phyloP scores from a whole-genome alignment of 1,139 yeast species.

The Diutina neorugosa region DNA sequence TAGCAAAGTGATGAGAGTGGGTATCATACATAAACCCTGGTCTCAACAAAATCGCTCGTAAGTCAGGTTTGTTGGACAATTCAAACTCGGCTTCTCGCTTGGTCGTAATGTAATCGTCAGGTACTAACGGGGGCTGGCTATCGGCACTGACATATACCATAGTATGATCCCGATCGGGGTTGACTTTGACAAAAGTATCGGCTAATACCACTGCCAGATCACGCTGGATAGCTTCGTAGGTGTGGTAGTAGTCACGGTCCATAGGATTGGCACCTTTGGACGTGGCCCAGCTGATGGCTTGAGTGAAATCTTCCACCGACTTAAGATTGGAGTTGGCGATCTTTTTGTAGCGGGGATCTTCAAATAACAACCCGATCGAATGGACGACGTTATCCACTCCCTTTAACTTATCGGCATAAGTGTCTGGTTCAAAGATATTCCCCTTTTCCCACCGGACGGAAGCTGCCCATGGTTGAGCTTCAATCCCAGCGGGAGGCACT shows the following conservation, averaged over 20 bases:
- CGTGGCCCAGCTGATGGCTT: conserved; percentile 8
- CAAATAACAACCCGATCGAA: conserved; percentile 64
- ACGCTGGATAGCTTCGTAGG: conserved; percentile 55
- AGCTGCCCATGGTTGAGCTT: conserved; percentile 32
- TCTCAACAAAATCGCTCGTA: conserved; percentile 54
- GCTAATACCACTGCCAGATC: conserved; percentile 62
- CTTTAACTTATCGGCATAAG: conserved; percentile 36
- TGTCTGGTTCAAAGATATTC: conserved; percentile 51
- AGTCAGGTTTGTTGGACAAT: conserved; percentile 26
- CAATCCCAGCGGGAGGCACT: conserved; percentile 28
- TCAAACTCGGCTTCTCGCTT: conserved; percentile 69
- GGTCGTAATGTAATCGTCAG: conserved; percentile 57
- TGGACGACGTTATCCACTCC: conserved; percentile 35
- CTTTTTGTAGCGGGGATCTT: conserved; percentile 53
- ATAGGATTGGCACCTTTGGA: conserved; percentile 39
- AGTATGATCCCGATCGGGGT: conserved; percentile 18
- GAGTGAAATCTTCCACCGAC: conserved; percentile 19
- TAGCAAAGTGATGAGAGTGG: conserved; percentile 14
- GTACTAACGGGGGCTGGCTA: conserved; percentile 47
- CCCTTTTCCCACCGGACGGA: conserved; percentile 61
- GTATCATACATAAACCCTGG: conserved; percentile 80
- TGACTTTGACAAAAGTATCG: conserved; percentile 30
- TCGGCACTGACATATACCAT: conserved; percentile 81
- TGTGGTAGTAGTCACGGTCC: conserved; percentile 29
- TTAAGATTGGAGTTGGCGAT: conserved; percentile 31